Evolutionary conservation across 305 asterid species (phyloP).

Genomic region (Salvia sclarea): DNA sequence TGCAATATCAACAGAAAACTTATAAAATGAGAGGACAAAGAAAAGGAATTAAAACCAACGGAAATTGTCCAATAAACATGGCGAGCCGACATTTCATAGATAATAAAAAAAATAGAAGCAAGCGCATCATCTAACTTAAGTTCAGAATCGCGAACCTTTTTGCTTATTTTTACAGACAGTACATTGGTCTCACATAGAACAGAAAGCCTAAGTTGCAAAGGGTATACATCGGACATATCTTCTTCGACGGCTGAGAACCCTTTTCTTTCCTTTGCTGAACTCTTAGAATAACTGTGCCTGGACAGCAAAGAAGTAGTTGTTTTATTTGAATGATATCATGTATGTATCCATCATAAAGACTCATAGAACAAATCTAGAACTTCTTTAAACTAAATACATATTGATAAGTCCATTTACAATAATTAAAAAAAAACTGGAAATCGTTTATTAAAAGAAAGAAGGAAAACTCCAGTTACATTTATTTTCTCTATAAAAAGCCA

Average conservation of each 20-base stretch:
- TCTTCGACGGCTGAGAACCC: conserved; percentile 65
- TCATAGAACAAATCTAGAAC: no score
- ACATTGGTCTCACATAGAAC: conserved; percentile 61
- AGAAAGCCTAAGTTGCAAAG: conserved; percentile 84
- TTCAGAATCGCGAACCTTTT: conserved; percentile 59
- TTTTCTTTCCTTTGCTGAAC: conserved; percentile 56
- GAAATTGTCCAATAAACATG: not conserved
- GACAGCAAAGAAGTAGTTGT: conserved; percentile 24
- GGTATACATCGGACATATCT: conserved; percentile 91
- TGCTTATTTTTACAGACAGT: conserved; percentile 77
- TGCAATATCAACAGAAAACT: conserved; percentile 13
- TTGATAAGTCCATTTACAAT: not conserved
- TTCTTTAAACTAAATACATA: not conserved
- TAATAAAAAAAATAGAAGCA: conserved; percentile 13
- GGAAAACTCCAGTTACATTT: not conserved
- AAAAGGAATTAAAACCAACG: not conserved
- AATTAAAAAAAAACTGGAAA: not conserved
- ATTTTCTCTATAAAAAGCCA: not conserved
- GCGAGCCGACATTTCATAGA: conserved; percentile 20
- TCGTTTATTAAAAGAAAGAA: not conserved
- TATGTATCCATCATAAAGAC: not conserved
- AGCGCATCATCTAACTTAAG: conserved; percentile 23
- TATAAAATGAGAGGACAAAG: not conserved
- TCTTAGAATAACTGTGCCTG: conserved; percentile 89
- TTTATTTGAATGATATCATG: conserved; percentile 2